These are phyloP conservation scores for Closterium sp. DNA, from an alignment of 139 green algal genomes.

Conservation along the genomic window DNA sequence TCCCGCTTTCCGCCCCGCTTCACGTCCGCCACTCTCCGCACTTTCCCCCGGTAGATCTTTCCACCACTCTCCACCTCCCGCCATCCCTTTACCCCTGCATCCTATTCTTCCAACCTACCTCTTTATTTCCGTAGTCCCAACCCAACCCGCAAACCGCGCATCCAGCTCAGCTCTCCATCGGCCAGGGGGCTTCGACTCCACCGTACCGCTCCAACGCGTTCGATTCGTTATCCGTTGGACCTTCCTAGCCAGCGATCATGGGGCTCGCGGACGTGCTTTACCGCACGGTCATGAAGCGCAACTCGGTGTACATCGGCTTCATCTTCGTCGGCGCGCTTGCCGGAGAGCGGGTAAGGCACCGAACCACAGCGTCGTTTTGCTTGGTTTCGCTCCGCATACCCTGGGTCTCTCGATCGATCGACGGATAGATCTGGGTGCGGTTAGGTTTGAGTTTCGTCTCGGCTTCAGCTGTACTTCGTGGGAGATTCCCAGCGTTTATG, in stretches of 20 bases:
- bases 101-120: too few relatives aligned
- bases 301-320: slow-evolving; percentile 23
- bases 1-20: too few relatives aligned
- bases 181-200: background rate
- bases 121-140: background rate
- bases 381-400: background rate
- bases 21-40: background rate
- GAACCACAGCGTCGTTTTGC: background rate
- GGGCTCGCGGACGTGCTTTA: background rate
- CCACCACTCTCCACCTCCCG: background rate
- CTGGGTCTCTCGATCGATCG: background rate
- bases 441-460: background rate
- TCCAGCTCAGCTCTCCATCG: background rate
- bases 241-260: background rate
- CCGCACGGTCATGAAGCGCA: slow-evolving; percentile 4
- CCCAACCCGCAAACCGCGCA: background rate
- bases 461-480: background rate
- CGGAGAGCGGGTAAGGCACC: slow-evolving; percentile 1
- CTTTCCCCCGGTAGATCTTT: background rate
- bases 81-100: too few relatives aligned
- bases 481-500: background rate
- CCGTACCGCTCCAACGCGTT: background rate
- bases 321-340: slow-evolving; percentile 28
- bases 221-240: background rate
- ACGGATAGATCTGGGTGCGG: background rate